Evolutionary conservation across 2,329 filamentous ascomycete species (phyloP).

Genomic region (Penicillium corylophilum): DNA sequence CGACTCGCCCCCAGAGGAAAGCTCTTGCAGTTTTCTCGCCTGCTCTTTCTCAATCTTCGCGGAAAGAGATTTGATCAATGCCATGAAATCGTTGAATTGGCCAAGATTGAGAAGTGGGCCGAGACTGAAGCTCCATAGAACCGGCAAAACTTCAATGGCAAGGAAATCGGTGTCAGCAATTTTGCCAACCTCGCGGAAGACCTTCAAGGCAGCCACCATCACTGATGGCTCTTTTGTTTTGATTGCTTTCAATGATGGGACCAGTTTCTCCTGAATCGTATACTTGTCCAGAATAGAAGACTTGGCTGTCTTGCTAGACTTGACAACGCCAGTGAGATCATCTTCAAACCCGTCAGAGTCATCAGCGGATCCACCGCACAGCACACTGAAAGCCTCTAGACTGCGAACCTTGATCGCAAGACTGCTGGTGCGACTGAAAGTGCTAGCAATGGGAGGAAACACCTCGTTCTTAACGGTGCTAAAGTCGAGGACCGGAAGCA

Average conservation of each 20-base stretch:
- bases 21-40: conserved; percentile 79
- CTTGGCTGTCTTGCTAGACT: conserved; percentile 54
- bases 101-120: conserved; percentile 83
- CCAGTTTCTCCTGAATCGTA: conserved; percentile 95
- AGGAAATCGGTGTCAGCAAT: conserved; percentile 86
- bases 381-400: conserved; percentile 81
- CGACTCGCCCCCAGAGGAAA: conserved; percentile 61
- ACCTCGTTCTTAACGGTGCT: conserved; percentile 96
- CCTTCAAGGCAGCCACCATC: conserved; percentile 87
- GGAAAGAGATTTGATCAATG: conserved; percentile 77
- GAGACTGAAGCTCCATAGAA: conserved; percentile 88
- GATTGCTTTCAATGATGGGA: conserved; percentile 85
- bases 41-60: conserved; percentile 84
- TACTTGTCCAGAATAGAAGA: conserved; percentile 91
- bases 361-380: conserved; percentile 74
- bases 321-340: conserved; percentile 69
- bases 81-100: conserved; percentile 89
- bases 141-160: conserved; percentile 83
- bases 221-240: conserved; percentile 98
- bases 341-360: conserved; percentile 53
- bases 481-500: conserved; percentile 90
- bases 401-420: conserved; percentile 92
- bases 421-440: conserved; percentile 91
- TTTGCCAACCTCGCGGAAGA: conserved; percentile 78
- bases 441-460: conserved; percentile 84